phyloP scores from a whole-genome alignment of 352 stramenopile genomes.

The Globisporangium spinosum region DNA sequence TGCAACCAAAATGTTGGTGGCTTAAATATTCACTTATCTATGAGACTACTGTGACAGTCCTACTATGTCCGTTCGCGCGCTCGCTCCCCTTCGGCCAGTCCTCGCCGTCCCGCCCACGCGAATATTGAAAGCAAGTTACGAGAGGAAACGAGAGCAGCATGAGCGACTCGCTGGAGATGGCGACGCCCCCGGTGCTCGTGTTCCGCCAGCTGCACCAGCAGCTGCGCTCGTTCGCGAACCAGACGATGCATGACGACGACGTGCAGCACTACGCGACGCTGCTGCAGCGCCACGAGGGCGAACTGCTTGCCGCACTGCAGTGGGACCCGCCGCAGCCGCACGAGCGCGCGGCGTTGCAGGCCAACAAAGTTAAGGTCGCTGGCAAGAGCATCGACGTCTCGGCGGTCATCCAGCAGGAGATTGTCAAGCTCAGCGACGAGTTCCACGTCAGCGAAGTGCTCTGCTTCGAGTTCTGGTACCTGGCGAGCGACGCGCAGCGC shows the following conservation, averaged over 20 bases:
- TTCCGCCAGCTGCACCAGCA: slow-evolving; percentile 76
- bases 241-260: slow-evolving; percentile 63
- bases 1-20: background rate
- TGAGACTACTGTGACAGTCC: background rate
- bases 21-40: background rate
- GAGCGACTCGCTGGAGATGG: slow-evolving; percentile 33
- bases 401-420: slow-evolving; percentile 76
- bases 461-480: slow-evolving; percentile 75
- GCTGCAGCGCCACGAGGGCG: slow-evolving; percentile 37
- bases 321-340: slow-evolving; percentile 33
- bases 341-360: slow-evolving; percentile 62
- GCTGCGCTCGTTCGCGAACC: slow-evolving; percentile 56
- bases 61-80: slow-evolving; percentile 4
- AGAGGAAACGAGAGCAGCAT: slow-evolving; percentile 17
- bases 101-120: background rate
- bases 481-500: slow-evolving; percentile 65
- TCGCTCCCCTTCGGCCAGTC: slow-evolving; percentile 11
- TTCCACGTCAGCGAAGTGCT: slow-evolving; percentile 56
- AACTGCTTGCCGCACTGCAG: slow-evolving; percentile 41
- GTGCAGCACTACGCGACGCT: slow-evolving; percentile 52
- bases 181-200: slow-evolving; percentile 54
- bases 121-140: background rate
- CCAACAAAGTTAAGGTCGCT: slow-evolving; percentile 51
- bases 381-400: slow-evolving; percentile 74
- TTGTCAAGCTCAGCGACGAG: slow-evolving; percentile 77